Percentiles rank a stretch among this genome's conserved stretches.
Evolutionary conservation across 768 basidiomycete genomes (phyloP).

Genomic region (Russula foetens): DNA sequence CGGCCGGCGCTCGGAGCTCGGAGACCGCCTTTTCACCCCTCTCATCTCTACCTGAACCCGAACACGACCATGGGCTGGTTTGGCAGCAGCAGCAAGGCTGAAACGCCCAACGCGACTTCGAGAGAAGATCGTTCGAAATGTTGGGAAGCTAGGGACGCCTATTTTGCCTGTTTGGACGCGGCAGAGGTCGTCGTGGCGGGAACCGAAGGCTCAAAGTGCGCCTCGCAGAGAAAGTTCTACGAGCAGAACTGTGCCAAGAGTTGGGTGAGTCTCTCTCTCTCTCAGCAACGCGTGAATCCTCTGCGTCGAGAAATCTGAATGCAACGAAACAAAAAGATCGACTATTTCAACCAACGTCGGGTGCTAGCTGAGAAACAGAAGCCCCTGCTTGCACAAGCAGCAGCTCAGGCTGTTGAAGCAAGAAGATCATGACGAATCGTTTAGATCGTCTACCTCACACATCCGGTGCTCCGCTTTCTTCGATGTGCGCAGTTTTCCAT

Average conservation of each 20-base stretch:
- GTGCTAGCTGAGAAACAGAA: slow-evolving; percentile 76
- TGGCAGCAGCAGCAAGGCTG: slow-evolving; percentile 28
- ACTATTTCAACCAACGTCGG: slow-evolving; percentile 90
- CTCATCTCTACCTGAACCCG: neutral
- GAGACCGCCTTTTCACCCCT: neutral
- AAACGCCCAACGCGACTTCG: slow-evolving; percentile 36
- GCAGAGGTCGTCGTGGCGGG: slow-evolving; percentile 65
- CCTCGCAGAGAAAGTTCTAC: slow-evolving; percentile 48
- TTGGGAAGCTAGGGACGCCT: slow-evolving; percentile 79
- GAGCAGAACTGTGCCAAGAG: slow-evolving; percentile 75
- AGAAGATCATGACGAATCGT: slow-evolving; percentile 14
- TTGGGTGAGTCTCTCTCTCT: slow-evolving; percentile 53
- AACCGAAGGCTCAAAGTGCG: slow-evolving; percentile 56
- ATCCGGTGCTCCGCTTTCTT: neutral
- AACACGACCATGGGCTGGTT: slow-evolving; percentile 30
- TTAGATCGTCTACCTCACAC: no score
- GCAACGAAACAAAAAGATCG: slow-evolving; percentile 47
- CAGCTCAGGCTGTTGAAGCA: slow-evolving; percentile 30
- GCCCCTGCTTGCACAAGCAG: slow-evolving; percentile 47
- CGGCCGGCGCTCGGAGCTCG: no score
- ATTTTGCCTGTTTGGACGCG: slow-evolving; percentile 77
- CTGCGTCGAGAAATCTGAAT: neutral
- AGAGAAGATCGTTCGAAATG: slow-evolving; percentile 70
- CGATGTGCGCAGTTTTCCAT: neutral
- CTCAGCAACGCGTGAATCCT: neutral